phyloP scores from a whole-genome alignment of 495 filamentous ascomycete genomes.

The Pyrenula massariospora region DNA sequence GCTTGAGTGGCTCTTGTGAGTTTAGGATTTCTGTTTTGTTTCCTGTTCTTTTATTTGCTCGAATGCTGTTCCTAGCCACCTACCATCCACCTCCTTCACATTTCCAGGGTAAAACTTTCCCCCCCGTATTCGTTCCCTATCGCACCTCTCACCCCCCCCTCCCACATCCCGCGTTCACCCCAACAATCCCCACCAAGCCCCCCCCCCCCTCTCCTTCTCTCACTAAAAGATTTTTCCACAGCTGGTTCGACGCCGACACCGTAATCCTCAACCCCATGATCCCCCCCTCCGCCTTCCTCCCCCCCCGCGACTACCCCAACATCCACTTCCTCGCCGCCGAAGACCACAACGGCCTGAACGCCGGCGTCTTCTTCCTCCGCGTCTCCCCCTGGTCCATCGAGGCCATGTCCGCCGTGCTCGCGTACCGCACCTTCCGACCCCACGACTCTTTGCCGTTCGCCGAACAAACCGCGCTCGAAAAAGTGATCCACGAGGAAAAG shows the following conservation, averaged over 20 bases:
- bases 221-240: conserved; percentile 2
- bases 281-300: conserved; percentile 39
- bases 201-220: not conserved
- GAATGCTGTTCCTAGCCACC: not conserved
- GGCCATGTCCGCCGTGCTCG: conserved; percentile 30
- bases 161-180: no score
- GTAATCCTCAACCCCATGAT: conserved; percentile 39
- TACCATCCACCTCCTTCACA: no score
- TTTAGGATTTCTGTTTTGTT: not conserved
- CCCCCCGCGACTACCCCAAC: conserved; percentile 28
- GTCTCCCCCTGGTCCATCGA: conserved; percentile 36
- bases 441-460: conserved; percentile 19
- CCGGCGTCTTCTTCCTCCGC: conserved; percentile 39
- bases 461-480: conserved; percentile 24
- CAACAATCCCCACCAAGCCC: no score
- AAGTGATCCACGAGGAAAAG: conserved; percentile 17
- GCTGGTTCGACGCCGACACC: conserved; percentile 42
- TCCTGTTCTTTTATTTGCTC: not conserved
- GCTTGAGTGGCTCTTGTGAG: conserved; percentile 39
- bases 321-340: conserved; percentile 33
- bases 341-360: conserved; percentile 46
- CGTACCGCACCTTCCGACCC: conserved; percentile 29
- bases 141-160: no score
- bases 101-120: no score
- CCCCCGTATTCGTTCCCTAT: no score